Base-by-base conservation (phyloP, 169 alveolate species). In the Babesia gibsoni region DNA sequence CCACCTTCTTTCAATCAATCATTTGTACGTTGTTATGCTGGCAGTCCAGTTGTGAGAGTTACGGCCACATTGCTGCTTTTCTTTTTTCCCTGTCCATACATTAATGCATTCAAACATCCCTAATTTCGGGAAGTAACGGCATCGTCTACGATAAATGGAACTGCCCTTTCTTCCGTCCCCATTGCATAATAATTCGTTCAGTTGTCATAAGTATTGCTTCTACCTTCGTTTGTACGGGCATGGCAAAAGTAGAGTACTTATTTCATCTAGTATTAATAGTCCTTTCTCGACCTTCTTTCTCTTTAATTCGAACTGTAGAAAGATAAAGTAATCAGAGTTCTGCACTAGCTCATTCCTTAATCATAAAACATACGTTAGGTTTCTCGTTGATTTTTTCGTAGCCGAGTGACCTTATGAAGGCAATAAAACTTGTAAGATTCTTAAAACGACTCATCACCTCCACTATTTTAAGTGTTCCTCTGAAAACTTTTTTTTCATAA, bases 201-300 rank as follows among this genome's bases (percentile, higher is more conserved):
- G 16, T 39, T 39, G 48, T 39, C 18, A 12, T 12, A 14, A 12
- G 16, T 14, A 22, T 25, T 42, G 30, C 5, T 35, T 29, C 46
- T 65, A 84, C 52, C 91, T 37, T 14, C 68, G 70, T 22, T 78
- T 85, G 29, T 85, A 85, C 53, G 73, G 41, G 45, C 91, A 85
- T 10, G 91, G 91, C 22, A 45, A 36, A 10, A 85, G 63, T 29
- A 85, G 57, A 5, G 20, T 27, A 27, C 36, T 43, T 22, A 12
- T 29, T 3, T 18, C 1, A 10, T 23, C 25, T 0, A 2, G 2
- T 33, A 12, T 14, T 3, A 5, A 23, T 9, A 14, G 22, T 2
- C 45, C n/a, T 2, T 33, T 18, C 18, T 30, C 41, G 20, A 25
- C 27, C 3, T 20, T 4, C 10, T 42, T 77, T 2, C 36, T 42